Evolutionary conservation across 2,329 filamentous ascomycete species (phyloP).

Genomic region (Diatrype stigma): DNA sequence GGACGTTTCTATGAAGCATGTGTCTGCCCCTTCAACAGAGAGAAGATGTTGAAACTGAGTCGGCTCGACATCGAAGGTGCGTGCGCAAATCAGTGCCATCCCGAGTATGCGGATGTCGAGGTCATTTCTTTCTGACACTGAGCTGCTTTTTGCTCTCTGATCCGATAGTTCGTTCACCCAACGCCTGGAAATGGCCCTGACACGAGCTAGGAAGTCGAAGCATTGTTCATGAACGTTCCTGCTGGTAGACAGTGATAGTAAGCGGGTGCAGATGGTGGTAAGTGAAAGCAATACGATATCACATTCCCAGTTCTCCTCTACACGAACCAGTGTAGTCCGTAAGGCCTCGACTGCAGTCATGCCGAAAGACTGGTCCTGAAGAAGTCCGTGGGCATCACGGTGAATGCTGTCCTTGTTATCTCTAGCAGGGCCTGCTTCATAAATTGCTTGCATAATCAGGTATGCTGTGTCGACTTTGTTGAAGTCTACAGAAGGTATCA

Average conservation of each 20-base stretch:
- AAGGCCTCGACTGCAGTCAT: neutral
- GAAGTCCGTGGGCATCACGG: conserved; percentile 1
- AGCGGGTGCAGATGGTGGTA: neutral
- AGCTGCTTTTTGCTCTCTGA: neutral
- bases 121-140: neutral
- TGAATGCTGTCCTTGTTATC: neutral
- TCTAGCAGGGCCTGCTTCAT: conserved; percentile 1
- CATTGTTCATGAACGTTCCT: neutral
- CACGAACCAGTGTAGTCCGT: neutral
- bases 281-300: neutral
- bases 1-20: neutral
- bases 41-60: neutral
- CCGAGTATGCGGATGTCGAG: neutral
- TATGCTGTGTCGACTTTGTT: neutral
- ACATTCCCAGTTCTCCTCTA: conserved; percentile 5
- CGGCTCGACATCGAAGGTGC: conserved; percentile 6
- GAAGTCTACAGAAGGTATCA: conserved; percentile 1
- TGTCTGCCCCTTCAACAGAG: neutral
- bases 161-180: neutral
- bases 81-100: conserved; percentile 6
- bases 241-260: neutral
- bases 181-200: neutral
- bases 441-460: conserved; percentile 1
- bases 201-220: neutral
- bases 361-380: neutral